Percentiles rank a stretch among this genome's conserved stretches.
phyloP scores from a whole-genome alignment of 768 basidiomycete species.

The Lactarius indigo region DNA sequence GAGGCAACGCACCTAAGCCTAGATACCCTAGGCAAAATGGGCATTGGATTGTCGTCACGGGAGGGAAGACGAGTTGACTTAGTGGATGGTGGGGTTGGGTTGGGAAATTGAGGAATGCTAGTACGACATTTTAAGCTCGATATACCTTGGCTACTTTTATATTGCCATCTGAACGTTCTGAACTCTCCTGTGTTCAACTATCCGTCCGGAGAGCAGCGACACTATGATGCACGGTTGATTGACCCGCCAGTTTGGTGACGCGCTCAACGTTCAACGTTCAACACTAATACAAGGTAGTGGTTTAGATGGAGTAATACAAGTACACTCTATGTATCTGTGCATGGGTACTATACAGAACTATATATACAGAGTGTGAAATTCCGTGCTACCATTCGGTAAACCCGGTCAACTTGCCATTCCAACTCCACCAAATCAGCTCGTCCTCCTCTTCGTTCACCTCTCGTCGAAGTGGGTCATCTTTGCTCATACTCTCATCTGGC shows the following conservation, averaged over 20 bases:
- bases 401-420: constrained; percentile 46
- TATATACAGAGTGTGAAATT: background rate
- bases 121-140: background rate
- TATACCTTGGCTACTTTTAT: background rate
- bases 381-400: constrained; percentile 43
- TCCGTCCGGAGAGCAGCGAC: background rate
- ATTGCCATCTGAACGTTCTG: background rate
- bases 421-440: constrained; percentile 52
- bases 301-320: constrained; percentile 1
- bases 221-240: background rate
- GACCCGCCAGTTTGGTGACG: background rate
- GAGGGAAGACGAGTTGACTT: too few relatives aligned
- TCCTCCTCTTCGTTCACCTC: constrained; percentile 39
- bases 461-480: background rate
- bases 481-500: constrained; percentile 4
- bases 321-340: background rate
- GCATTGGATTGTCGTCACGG: too few relatives aligned
- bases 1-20: too few relatives aligned
- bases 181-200: background rate
- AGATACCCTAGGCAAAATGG: too few relatives aligned
- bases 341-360: background rate
- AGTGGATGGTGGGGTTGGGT: background rate
- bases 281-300: background rate
- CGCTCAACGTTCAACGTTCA: too few relatives aligned
- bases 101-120: background rate